Percentiles rank a stretch among this genome's conserved stretches.
These are phyloP conservation scores for Nemania abortiva DNA, from an alignment of 2,329 filamentous ascomycete species.

Conservation along the genomic window DNA sequence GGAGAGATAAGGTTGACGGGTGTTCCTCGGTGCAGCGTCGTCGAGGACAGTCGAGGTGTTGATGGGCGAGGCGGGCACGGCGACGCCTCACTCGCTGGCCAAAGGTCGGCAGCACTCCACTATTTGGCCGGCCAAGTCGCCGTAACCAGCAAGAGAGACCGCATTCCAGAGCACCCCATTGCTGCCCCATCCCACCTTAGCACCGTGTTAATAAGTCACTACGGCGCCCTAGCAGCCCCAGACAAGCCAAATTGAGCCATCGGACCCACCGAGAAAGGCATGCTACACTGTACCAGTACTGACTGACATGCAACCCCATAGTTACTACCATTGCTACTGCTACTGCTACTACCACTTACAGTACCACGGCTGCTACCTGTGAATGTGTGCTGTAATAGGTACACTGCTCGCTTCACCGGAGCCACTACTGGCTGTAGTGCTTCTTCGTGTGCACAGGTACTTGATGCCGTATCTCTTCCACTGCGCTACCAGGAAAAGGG, in stretches of 20 bases:
- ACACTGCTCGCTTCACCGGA: conserved; percentile 29
- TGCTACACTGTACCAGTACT: conserved; percentile 20
- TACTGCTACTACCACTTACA: not conserved
- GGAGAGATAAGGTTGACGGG: conserved; percentile 28
- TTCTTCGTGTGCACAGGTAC: conserved; percentile 16
- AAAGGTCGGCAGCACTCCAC: conserved; percentile 51
- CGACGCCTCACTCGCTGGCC: conserved; percentile 48
- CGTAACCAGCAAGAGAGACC: conserved; percentile 47
- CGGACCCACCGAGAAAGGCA: conserved; percentile 37
- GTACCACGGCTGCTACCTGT: not conserved
- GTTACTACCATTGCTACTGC: not conserved
- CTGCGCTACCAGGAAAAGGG: no score
- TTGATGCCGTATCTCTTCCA: not conserved
- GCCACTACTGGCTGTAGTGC: conserved; percentile 23
- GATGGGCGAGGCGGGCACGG: conserved; percentile 41
- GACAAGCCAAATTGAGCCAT: conserved; percentile 30
- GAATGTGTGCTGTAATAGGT: conserved; percentile 8
- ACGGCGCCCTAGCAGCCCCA: conserved; percentile 26
- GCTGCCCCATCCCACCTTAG: conserved; percentile 40
- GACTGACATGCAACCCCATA: conserved; percentile 2
- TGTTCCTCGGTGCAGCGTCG: conserved; percentile 33
- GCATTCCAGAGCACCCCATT: conserved; percentile 41
- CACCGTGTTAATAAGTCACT: conserved; percentile 32
- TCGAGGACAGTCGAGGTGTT: conserved; percentile 12
- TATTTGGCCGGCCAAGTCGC: conserved; percentile 53